Conservation (phyloP, 768 basidiomycete species). For the Kwoniella botswanensis region DNA sequence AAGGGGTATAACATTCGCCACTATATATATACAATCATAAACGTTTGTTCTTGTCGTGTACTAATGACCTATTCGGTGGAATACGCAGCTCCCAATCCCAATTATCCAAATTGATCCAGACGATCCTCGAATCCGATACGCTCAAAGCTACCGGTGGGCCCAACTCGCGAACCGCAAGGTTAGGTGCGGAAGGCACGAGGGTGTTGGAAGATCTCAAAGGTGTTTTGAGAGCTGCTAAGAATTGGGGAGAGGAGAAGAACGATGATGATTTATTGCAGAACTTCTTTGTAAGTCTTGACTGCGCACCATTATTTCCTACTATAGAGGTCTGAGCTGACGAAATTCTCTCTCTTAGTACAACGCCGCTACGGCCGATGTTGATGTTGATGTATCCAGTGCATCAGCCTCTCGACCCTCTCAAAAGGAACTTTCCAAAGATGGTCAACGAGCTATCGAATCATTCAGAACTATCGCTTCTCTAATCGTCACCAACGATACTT, state of each 20-base stretch:
- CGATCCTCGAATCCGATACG: constrained; percentile 53
- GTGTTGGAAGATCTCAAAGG: constrained; percentile 54
- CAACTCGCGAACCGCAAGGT: constrained; percentile 52
- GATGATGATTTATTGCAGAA: constrained; percentile 56
- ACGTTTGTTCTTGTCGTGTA: background rate
- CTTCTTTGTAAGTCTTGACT: constrained; percentile 49
- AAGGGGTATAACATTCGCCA: background rate
- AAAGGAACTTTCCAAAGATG: constrained; percentile 53
- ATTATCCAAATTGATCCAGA: constrained; percentile 51
- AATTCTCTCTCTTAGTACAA: constrained; percentile 43
- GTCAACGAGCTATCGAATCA: constrained; percentile 51
- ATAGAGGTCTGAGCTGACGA: background rate
- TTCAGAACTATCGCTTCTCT: constrained; percentile 57
- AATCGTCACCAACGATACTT: constrained; percentile 57
- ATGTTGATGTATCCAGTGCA: constrained; percentile 46
- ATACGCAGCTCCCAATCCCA: constrained; percentile 50
- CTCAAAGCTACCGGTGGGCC: constrained; percentile 54
- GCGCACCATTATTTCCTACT: background rate
- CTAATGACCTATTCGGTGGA: background rate
- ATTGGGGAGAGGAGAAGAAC: constrained; percentile 59
- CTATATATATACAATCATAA: background rate
- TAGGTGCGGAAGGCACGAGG: constrained; percentile 54
- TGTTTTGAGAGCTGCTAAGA: constrained; percentile 52
- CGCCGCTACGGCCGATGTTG: constrained; percentile 53
- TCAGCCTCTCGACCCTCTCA: constrained; percentile 27